phyloP scores from a whole-genome alignment of 2,329 filamentous ascomycete species.

The Escovopsis sp. region DNA sequence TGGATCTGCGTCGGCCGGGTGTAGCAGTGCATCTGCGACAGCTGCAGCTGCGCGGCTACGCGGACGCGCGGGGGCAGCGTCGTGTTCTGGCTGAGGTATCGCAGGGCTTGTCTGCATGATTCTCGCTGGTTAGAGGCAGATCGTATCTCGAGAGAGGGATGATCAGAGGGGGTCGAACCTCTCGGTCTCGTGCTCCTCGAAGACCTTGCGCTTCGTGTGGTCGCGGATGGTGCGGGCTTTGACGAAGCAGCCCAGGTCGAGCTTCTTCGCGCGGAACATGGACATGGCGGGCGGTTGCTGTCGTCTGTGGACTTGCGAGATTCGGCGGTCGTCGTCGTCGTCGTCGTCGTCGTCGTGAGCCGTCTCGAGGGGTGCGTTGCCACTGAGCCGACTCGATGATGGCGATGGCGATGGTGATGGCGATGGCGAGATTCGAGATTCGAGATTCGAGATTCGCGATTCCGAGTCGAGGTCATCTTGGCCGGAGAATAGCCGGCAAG shows the following conservation, averaged over 20 bases:
- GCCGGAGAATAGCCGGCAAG: no score
- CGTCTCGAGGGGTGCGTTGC: no score
- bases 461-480: no score
- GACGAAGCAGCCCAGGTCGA: constrained; percentile 76
- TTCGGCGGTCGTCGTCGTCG: no score
- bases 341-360: no score
- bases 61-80: constrained; percentile 67
- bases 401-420: no score
- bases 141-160: no score
- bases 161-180: constrained; percentile 49
- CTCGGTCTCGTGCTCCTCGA: constrained; percentile 72
- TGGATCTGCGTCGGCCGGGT: constrained; percentile 86
- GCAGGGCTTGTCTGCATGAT: constrained; percentile 70
- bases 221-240: constrained; percentile 82
- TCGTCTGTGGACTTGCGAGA: no score
- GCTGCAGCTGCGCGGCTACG: constrained; percentile 81
- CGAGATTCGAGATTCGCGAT: no score
- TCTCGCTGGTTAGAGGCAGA: no score
- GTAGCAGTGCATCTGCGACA: constrained; percentile 92
- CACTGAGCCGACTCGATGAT: no score
- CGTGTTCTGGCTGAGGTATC: constrained; percentile 89
- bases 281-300: constrained; percentile 40
- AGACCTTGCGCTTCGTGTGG: constrained; percentile 91
- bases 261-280: constrained; percentile 78
- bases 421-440: no score